Evolutionary conservation across 495 filamentous ascomycete genomes (phyloP), one percentile per base, ranked within the genome.

Genomic region (Aspergillus biplanus): DNA sequence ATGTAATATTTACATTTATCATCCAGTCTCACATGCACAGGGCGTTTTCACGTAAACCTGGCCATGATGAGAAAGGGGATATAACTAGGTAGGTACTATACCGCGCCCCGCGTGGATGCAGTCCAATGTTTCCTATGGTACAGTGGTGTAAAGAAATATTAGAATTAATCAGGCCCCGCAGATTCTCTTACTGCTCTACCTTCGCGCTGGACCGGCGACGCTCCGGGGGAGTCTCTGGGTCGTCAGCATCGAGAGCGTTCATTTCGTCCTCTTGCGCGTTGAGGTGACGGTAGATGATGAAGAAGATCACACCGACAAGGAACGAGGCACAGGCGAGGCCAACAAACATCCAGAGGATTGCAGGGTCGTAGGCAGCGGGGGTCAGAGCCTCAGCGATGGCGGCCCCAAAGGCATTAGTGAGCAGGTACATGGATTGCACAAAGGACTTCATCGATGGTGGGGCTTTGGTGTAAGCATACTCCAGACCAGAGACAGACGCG

Each of bases 401-500:
- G 49, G 87, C 82, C 2, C 86, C 84, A 69, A 93, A 85, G 21
- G 90, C 91, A 61, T 83, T 88, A 69, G 86, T 88, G 71, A 93
- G 90, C 52, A 92, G 84, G 71, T 85, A 88, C 71, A 92, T 80
- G 1, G 88, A 84, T 66, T 87, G 87, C 58, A 93, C 89, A 66
- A 93, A 86, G n/a, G 88, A 90, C 55, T 89, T 86, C 89, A 94
- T 92, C 68, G 87, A 90, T 66, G 84, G 85, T 7, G 92, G 92
- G 0, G 92, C 91, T 79, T 94, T 92, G 71, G 87, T 91, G 75
- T 89, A 93, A 34, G 91, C 92, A 69, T 93, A 92, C 71, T 90
- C 88, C 15, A 90, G 78, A 58, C 79, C 82, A 21, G 87, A 90
- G 71, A 92, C 87, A 52, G 82, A 88, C 16, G 88, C 88, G 73